Percentiles rank a stretch among this genome's conserved stretches.
Evolutionary conservation across 139 green algal species (phyloP).

Genomic region (Penium margaritaceum): DNA sequence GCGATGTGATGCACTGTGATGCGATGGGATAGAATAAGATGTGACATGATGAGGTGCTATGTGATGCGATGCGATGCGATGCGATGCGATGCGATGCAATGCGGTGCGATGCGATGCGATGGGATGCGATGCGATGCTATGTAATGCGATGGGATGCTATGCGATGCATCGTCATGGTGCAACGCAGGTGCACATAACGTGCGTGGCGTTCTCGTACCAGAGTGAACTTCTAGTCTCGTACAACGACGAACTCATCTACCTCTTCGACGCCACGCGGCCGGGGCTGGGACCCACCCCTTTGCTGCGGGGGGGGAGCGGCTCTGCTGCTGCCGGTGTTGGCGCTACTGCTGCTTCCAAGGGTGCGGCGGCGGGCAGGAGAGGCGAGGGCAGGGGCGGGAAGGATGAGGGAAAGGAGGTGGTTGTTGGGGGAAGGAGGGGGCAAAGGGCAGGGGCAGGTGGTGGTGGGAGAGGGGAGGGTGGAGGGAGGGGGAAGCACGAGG

Average conservation of each 20-base stretch:
- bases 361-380: not conserved
- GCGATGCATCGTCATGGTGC: too few relatives aligned
- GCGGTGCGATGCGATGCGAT: too few relatives aligned
- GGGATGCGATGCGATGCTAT: too few relatives aligned
- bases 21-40: too few relatives aligned
- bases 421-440: not conserved
- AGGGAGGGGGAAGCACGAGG: not conserved
- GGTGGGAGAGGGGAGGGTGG: not conserved
- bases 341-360: not conserved
- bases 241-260: constrained; percentile 55
- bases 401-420: not conserved
- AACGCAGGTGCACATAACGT: constrained; percentile 45
- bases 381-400: not conserved
- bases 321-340: not conserved
- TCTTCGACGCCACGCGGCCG: too few relatives aligned
- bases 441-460: not conserved
- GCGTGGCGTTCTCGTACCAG: constrained; percentile 33
- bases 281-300: too few relatives aligned
- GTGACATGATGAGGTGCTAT: too few relatives aligned
- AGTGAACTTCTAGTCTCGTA: constrained; percentile 64
- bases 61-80: too few relatives aligned
- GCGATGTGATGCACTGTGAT: too few relatives aligned
- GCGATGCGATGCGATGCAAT: too few relatives aligned
- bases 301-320: too few relatives aligned
- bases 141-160: too few relatives aligned